Base-by-base conservation (phyloP, 768 basidiomycete species). In the Pisolithus microcarpus region DNA sequence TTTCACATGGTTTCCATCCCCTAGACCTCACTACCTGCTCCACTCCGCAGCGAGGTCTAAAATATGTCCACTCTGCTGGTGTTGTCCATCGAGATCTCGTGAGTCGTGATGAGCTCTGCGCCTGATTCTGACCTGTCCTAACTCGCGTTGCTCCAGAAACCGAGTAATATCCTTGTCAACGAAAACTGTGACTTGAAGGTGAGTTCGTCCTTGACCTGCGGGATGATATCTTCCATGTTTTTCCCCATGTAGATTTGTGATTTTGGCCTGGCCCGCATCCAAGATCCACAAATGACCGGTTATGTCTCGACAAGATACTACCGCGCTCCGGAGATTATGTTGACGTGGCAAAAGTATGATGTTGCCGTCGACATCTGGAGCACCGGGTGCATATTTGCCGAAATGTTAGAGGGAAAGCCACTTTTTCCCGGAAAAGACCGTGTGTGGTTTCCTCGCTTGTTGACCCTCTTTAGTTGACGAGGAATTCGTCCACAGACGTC, bases 331-430 rank as follows among this genome's bases (percentile, higher is more conserved):
- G 96, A 99, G 71, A 99, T 99, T 73, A 99, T 99, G 96, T 79
- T 99, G 65, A 99, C 96, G 37, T 99, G 96, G 96, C 96, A 99
- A 70, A 98, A 98, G 75, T 99, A 99, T 72, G 95, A 98, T 68
- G 94, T 97, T 51, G 96, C 95, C 46, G 96, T 99, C 55, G 96
- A 99, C 67, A 95, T 98, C 65, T 98, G 96, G 96, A 94, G 91
- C 63, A 93, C 94, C 10, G 96, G 94, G 6, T 99, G 96, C 74
- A 98, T 99, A 68, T 97, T 99, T 63, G 96, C 96, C 5, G 96
- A 99, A 75, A 99, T 99, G 96, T 72, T 99, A 45, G 94, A 97
- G 67, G 96, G 96, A 30, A 97, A 97, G 66, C 95, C 96, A 0
- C 74, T 99, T 58, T 99, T 99, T 80, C 96, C 96, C 24, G 96